phyloP scores from a whole-genome alignment of 2,329 filamentous ascomycete species.

The Diaporthe australafricana region DNA sequence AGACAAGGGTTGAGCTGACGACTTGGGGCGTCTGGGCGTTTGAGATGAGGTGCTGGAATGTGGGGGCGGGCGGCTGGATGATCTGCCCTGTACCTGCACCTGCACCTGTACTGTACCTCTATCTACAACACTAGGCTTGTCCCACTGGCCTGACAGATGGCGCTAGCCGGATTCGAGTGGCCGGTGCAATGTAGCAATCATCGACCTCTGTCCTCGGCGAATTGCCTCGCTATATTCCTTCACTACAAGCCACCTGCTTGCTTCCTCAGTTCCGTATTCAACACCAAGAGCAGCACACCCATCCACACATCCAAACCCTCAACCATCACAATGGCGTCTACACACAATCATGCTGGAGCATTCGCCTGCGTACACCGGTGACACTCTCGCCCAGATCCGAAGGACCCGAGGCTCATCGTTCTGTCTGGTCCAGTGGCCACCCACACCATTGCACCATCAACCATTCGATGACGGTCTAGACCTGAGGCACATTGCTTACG shows the following conservation, averaged over 20 bases:
- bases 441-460: neutral
- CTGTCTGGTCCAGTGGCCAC: neutral
- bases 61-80: neutral
- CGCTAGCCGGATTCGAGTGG: neutral
- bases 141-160: neutral
- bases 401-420: neutral
- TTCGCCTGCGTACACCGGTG: neutral
- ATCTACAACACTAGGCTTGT: too few species aligned
- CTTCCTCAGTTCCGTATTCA: neutral
- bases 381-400: neutral
- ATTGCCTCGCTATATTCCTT: neutral
- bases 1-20: neutral
- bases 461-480: conserved; percentile 7
- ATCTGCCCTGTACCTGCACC: neutral
- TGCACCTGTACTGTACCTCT: too few species aligned
- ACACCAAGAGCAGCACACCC: neutral
- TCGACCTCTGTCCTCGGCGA: neutral
- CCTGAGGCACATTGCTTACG: neutral
- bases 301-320: neutral
- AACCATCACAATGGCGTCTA: neutral
- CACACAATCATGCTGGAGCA: neutral
- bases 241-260: neutral
- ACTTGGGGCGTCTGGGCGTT: neutral
- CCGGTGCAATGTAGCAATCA: conserved; percentile 22
- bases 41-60: conserved; percentile 9